Evolutionary conservation across 768 basidiomycete species (phyloP).

Genomic region (Russula ochroleuca): DNA sequence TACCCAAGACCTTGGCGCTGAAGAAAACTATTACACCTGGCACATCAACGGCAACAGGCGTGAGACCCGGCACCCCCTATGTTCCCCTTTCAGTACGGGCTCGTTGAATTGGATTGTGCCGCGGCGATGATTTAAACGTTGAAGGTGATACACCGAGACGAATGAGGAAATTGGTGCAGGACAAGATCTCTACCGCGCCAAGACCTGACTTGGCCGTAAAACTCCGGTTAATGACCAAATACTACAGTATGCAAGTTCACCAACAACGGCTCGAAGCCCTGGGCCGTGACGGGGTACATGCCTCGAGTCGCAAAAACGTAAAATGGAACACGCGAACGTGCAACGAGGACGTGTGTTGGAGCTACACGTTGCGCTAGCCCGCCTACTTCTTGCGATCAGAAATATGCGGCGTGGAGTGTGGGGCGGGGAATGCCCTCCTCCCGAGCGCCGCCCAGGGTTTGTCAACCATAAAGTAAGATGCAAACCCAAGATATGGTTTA

Average conservation of each 20-base stretch:
- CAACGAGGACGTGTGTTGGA: neutral
- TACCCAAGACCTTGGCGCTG: neutral
- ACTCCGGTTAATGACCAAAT: neutral
- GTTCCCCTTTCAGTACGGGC: neutral
- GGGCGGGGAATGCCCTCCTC: neutral
- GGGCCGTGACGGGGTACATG: neutral
- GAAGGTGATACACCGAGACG: neutral
- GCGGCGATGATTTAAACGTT: neutral
- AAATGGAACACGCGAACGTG: neutral
- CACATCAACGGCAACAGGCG: neutral
- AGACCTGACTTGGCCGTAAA: neutral
- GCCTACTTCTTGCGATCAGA: constrained; percentile 2
- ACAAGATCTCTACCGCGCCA: neutral
- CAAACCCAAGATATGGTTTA: neutral
- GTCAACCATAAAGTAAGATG: neutral
- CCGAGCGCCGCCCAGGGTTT: neutral
- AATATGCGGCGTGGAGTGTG: neutral
- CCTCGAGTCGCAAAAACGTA: neutral
- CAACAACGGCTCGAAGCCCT: too few species aligned
- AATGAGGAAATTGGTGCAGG: neutral
- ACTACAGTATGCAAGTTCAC: neutral
- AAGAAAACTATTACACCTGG: too few species aligned
- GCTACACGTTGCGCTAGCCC: constrained; percentile 9
- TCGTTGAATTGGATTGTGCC: neutral
- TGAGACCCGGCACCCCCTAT: neutral